Conservation (phyloP, 2,329 filamentous ascomycete species). For the Sarocladium brachiariae region DNA sequence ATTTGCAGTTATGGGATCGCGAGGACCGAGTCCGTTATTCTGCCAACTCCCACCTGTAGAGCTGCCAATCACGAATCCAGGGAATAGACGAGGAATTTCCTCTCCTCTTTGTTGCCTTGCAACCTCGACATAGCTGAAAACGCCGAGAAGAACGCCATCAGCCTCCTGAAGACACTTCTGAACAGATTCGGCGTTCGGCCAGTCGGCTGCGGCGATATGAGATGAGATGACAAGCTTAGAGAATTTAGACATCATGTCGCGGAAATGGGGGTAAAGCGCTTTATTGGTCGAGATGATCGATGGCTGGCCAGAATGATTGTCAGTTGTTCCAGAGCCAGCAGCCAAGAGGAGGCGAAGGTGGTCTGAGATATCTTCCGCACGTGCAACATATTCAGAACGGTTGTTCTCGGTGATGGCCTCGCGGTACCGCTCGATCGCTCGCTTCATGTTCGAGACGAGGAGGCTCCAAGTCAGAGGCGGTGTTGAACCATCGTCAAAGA, state of each 20-base stretch:
- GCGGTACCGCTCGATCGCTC: slow-evolving; percentile 81
- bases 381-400: slow-evolving; percentile 83
- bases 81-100: slow-evolving; percentile 84
- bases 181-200: slow-evolving; percentile 86
- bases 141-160: slow-evolving; percentile 89
- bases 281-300: slow-evolving; percentile 99
- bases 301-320: slow-evolving; percentile 96
- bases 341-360: slow-evolving; percentile 89
- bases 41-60: slow-evolving; percentile 83
- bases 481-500: slow-evolving; percentile 82
- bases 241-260: slow-evolving; percentile 99
- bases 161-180: slow-evolving; percentile 95
- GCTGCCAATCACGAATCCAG: slow-evolving; percentile 87
- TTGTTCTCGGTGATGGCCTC: slow-evolving; percentile 79
- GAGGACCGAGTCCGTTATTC: slow-evolving; percentile 57
- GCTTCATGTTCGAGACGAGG: slow-evolving; percentile 87
- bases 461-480: slow-evolving; percentile 81
- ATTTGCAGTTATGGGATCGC: slow-evolving; percentile 70
- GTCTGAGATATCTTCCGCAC: slow-evolving; percentile 97
- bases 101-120: slow-evolving; percentile 89
- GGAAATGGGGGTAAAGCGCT: slow-evolving; percentile 90
- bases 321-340: slow-evolving; percentile 91
- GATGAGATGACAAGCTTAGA: slow-evolving; percentile 98
- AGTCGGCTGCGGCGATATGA: slow-evolving; percentile 94
- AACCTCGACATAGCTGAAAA: slow-evolving; percentile 94